Evolutionary conservation across 169 alveolate genomes (phyloP), one percentile per base, ranked within the genome.

Genomic region (Plasmodium billcollinsi): DNA sequence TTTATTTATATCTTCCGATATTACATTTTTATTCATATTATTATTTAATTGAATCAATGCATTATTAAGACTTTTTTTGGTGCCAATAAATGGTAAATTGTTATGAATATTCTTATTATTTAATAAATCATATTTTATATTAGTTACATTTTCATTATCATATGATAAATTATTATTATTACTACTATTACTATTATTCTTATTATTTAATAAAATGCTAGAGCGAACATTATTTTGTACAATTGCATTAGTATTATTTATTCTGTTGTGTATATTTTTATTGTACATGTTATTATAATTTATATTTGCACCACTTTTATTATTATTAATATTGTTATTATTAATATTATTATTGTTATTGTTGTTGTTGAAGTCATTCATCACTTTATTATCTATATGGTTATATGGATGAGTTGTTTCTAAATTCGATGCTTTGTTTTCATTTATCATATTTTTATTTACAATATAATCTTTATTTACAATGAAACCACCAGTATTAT

Each of bases 191-290:
- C 21, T 70, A 15, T 15, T 58, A 26, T 66, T 78, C 5, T 20
- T 33, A 3, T 56, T 66, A 5, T 58, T 70, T n/a, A 33, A 15
- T 52, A 50, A 14, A 33, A 24, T 63, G 2, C n/a, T 29, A 9
- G 45, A 45, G 43, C 65, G 62, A 11, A 56, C n/a, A 62, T 47
- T 47, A 43, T 63, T 62, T 5, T 75, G 43, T 70, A 73, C 39
- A 12, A 56, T 73, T 39, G 29, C 5, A 56, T 56, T 56, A 33
- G 58, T n/a, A 24, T 5, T 73, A 39, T 54, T 73, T n/a, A 47
- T 43, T 20, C 18, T 1, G 49, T 14, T 11, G 8, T 78, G 72
- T 3, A 50, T 52, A 29, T 52, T 58, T 15, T 49, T 6, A 65
- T 65, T 76, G 5, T 47, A 58, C 20, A 76, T 65, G 26, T 21